These are phyloP conservation scores for Miscanthus sacchariflorus DNA, from an alignment of 202 grass and related monocot genomes.

Conservation along the genomic window DNA sequence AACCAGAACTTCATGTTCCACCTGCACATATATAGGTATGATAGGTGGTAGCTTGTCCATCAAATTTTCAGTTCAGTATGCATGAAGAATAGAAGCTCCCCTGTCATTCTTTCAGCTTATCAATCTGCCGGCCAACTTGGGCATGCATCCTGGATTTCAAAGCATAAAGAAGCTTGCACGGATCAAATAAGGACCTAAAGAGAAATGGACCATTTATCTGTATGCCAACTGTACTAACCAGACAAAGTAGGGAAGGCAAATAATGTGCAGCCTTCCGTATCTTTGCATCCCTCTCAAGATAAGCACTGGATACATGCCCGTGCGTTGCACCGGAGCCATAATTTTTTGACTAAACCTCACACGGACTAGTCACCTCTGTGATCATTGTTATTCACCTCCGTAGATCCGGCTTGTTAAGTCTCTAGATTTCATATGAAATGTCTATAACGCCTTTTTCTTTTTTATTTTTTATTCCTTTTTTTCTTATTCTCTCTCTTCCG, in stretches of 20 bases:
- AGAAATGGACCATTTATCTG: constrained; percentile 33
- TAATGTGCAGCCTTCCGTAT: constrained; percentile 37
- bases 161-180: constrained; percentile 62
- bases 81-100: constrained; percentile 41
- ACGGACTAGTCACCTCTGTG: no score
- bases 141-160: constrained; percentile 52
- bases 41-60: constrained; percentile 35
- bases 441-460: no score
- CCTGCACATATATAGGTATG: constrained; percentile 44
- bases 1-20: constrained; percentile 35
- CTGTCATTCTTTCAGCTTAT: constrained; percentile 43
- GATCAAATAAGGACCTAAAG: constrained; percentile 45
- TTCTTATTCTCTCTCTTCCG: no score
- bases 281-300: constrained; percentile 47
- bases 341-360: no score
- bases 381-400: no score
- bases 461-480: no score
- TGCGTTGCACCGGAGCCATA: no score
- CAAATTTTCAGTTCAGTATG: constrained; percentile 40
- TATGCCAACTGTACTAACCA: constrained; percentile 29
- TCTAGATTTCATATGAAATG: no score
- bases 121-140: constrained; percentile 39
- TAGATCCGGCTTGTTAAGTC: no score
- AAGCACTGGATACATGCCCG: not conserved
- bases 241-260: constrained; percentile 36